A percentile compares a stretch with the other conserved stretches of the same genome.
Conservation (phyloP, 2,329 filamentous ascomycete genomes). For the Tolypocladium pustulatum region DNA sequence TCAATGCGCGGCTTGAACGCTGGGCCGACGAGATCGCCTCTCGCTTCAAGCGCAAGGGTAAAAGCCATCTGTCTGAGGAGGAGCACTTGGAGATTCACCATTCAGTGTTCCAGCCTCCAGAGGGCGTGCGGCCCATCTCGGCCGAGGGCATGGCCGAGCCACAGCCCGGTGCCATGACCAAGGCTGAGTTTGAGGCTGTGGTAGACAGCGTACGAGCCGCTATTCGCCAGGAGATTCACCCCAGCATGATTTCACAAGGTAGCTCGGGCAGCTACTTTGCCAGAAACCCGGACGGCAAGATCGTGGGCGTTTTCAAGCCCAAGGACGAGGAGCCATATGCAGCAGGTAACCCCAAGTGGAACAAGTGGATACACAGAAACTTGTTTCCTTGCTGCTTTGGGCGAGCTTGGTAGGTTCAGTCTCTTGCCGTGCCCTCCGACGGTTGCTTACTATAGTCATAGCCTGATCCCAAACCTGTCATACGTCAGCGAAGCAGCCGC, state of each 20-base stretch:
- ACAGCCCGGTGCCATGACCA: conserved; percentile 59
- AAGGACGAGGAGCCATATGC: conserved; percentile 99
- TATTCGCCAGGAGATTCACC: conserved; percentile 84
- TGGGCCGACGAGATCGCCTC: conserved; percentile 98
- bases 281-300: conserved; percentile 79
- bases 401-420: conserved; percentile 59
- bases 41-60: conserved; percentile 85
- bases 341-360: conserved; percentile 96
- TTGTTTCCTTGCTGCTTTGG: conserved; percentile 97
- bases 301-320: conserved; percentile 96
- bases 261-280: conserved; percentile 99
- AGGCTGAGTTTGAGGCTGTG: conserved; percentile 73
- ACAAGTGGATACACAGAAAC: conserved; percentile 98
- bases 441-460: conserved; percentile 13
- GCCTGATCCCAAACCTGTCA: conserved; percentile 89
- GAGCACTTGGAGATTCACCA: conserved; percentile 92
- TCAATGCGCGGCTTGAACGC: conserved; percentile 86
- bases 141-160: conserved; percentile 59
- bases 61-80: conserved; percentile 62
- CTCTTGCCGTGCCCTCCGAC: not conserved
- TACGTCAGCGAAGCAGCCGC: conserved; percentile 97
- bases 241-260: conserved; percentile 91
- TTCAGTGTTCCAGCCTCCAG: conserved; percentile 89
- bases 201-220: conserved; percentile 84
- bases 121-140: conserved; percentile 72